phyloP scores from a whole-genome alignment of 306 rosid species.

The Gastrolobium bilobum region DNA sequence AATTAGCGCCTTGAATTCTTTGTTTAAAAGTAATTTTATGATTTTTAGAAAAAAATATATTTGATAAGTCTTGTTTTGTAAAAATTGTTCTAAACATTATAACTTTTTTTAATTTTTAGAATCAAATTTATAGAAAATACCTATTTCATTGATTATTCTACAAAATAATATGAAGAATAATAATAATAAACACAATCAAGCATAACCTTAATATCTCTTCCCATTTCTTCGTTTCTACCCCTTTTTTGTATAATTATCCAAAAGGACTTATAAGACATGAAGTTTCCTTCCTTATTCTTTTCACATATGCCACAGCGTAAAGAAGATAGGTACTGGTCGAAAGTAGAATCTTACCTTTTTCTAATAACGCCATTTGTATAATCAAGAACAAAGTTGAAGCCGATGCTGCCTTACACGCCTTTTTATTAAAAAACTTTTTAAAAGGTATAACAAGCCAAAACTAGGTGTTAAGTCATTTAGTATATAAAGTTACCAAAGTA shows the following conservation, averaged over 20 bases:
- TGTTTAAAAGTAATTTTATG: too few species aligned
- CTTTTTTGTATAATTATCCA: not conserved
- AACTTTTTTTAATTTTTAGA: too few species aligned
- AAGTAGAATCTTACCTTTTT: conserved; percentile 51
- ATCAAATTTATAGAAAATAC: too few species aligned
- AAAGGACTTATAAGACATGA: conserved; percentile 9
- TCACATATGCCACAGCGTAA: conserved; percentile 5
- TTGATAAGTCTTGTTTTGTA: too few species aligned
- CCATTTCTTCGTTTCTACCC: not conserved
- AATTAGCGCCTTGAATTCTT: not conserved
- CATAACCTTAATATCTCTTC: not conserved
- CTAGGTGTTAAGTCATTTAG: conserved; percentile 29
- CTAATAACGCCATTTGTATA: conserved; percentile 48
- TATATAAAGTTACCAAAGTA: not conserved
- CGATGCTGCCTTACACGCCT: conserved; percentile 31
- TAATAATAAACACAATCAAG: too few species aligned
- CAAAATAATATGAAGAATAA: too few species aligned
- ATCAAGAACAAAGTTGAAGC: conserved; percentile 22
- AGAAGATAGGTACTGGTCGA: conserved; percentile 17
- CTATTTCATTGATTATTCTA: too few species aligned
- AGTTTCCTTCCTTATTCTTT: conserved; percentile 17
- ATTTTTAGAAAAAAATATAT: too few species aligned
- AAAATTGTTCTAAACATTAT: too few species aligned
- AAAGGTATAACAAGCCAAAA: conserved; percentile 46
- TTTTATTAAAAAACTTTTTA: conserved; percentile 18